phyloP scores from a whole-genome alignment of 495 filamentous ascomycete genomes.

The Bacidia rubella region DNA sequence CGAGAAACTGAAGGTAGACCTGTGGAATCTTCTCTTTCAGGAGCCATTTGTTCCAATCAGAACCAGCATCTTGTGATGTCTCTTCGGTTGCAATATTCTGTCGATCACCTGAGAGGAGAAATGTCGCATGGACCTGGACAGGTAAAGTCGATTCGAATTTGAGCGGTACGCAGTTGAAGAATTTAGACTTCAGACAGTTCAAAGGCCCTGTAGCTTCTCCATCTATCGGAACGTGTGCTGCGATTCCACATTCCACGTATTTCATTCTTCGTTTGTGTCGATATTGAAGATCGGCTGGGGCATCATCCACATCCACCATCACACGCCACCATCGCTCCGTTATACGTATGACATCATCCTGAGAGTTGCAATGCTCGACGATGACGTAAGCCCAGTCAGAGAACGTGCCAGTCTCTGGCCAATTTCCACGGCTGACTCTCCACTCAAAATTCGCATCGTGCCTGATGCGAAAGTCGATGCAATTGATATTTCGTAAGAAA shows the following conservation, averaged over 20 bases:
- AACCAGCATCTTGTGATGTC: slow-evolving; percentile 6
- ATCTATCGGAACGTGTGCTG: slow-evolving; percentile 13
- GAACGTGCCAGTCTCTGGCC: slow-evolving; percentile 4
- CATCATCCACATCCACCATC: slow-evolving; percentile 10
- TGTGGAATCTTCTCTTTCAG: slow-evolving; percentile 20
- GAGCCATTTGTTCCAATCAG: slow-evolving; percentile 30
- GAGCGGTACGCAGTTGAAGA: slow-evolving; percentile 26
- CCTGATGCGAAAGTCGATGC: slow-evolving; percentile 20
- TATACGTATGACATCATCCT: slow-evolving; percentile 16
- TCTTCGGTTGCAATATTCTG: slow-evolving; percentile 22
- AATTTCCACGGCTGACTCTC: slow-evolving; percentile 10
- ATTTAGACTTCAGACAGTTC: slow-evolving; percentile 9
- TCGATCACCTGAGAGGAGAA: slow-evolving; percentile 24
- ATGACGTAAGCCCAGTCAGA: slow-evolving; percentile 10
- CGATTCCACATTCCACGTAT: slow-evolving; percentile 26
- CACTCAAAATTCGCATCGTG: slow-evolving; percentile 9
- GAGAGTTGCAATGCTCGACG: slow-evolving; percentile 7
- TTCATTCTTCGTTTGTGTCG: slow-evolving; percentile 18
- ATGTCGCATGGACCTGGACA: slow-evolving; percentile 21
- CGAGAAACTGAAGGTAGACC: slow-evolving; percentile 25
- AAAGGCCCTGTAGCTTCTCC: not conserved
- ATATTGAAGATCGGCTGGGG: slow-evolving; percentile 9
- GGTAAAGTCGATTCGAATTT: slow-evolving; percentile 20
- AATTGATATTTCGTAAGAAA: slow-evolving; percentile 19
- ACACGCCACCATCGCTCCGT: slow-evolving; percentile 16